Conservation (phyloP, 2,329 filamentous ascomycete species). For the Teratosphaeria zuluensis region DNA sequence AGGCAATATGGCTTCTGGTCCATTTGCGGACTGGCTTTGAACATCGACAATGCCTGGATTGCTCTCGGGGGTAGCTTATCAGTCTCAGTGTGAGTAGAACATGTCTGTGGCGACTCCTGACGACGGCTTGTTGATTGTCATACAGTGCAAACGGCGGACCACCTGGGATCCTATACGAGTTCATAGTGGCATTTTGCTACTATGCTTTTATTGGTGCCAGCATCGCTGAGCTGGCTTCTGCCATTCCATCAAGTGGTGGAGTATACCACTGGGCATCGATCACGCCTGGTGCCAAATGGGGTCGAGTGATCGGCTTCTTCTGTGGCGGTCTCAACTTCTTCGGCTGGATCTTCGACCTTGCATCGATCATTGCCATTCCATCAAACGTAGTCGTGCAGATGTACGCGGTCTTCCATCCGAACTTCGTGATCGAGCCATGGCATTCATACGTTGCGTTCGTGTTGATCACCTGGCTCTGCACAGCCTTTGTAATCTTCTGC, state of each 20-base stretch:
- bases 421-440: constrained; percentile 44
- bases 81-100: constrained; percentile 32
- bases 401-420: constrained; percentile 50
- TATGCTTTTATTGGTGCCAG: constrained; percentile 28
- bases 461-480: constrained; percentile 45
- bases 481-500: constrained; percentile 45
- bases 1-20: constrained; percentile 53
- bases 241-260: constrained; percentile 24
- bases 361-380: constrained; percentile 49
- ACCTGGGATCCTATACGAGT: constrained; percentile 28
- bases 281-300: constrained; percentile 24
- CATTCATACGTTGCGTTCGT: constrained; percentile 52
- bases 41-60: constrained; percentile 57
- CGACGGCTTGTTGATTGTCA: neutral
- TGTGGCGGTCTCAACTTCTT: constrained; percentile 40
- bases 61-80: constrained; percentile 53
- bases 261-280: constrained; percentile 29
- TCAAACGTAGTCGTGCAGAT: constrained; percentile 52
- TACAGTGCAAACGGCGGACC: constrained; percentile 24
- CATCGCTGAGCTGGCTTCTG: constrained; percentile 24
- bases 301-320: constrained; percentile 28
- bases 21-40: constrained; percentile 49
- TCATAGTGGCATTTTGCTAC: constrained; percentile 25
- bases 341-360: constrained; percentile 55
- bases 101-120: neutral